Percentiles rank a stretch among this genome's conserved stretches.
These are phyloP conservation scores for Castanea crenata DNA, from an alignment of 306 rosid genomes.

Conservation along the genomic window DNA sequence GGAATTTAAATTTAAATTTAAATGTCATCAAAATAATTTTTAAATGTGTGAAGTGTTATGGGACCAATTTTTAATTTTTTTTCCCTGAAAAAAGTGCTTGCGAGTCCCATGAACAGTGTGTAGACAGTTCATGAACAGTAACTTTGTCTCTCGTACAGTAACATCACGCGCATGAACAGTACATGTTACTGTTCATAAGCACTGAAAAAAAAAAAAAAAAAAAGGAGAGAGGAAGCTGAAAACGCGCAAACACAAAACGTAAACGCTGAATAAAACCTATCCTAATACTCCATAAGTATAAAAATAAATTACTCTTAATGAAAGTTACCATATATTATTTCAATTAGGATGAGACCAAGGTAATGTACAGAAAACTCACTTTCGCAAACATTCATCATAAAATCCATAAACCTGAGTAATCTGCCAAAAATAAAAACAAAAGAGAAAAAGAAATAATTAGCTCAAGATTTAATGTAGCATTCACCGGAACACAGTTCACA, in stretches of 20 bases:
- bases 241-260: too few relatives aligned
- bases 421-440: conserved; percentile 38
- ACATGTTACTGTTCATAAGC: too few relatives aligned
- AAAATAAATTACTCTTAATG: conserved; percentile 10
- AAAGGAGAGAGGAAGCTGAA: too few relatives aligned
- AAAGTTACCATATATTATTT: conserved; percentile 6
- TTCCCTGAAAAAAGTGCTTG: too few relatives aligned
- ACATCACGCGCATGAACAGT: too few relatives aligned
- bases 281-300: background rate
- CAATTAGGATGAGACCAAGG: conserved; percentile 24
- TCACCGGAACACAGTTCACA: background rate
- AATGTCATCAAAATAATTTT: background rate
- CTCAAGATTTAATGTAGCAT: conserved; percentile 10
- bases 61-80: too few relatives aligned
- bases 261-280: too few relatives aligned
- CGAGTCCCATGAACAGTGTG: too few relatives aligned
- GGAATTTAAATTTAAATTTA: background rate
- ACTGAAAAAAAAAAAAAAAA: too few relatives aligned
- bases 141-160: too few relatives aligned
- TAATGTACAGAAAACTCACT: conserved; percentile 57
- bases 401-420: conserved; percentile 96
- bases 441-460: conserved; percentile 29
- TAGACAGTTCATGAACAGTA: too few relatives aligned
- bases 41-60: too few relatives aligned
- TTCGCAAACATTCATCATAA: conserved; percentile 90